Evolutionary conservation across 805 yeast genomes (phyloP).

Genomic region (Candida odintsovae): DNA sequence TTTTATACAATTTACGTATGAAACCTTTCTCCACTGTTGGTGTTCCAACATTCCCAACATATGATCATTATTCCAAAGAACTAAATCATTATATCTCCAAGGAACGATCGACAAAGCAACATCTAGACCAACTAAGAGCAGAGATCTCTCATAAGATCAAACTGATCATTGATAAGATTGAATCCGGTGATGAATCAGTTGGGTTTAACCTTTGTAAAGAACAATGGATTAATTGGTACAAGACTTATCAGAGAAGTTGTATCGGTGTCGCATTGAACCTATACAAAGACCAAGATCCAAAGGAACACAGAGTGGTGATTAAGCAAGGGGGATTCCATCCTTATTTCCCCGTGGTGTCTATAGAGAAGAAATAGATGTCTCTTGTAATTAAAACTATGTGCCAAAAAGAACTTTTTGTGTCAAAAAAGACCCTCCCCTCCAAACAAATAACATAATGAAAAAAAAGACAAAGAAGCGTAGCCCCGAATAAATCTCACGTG

Average conservation of each 20-base stretch:
- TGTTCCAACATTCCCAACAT: conserved; percentile 56
- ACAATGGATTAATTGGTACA: conserved; percentile 27
- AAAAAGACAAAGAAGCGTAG: too few relatives aligned
- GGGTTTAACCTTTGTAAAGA: conserved; percentile 22
- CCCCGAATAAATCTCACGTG: not conserved
- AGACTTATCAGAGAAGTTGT: conserved; percentile 25
- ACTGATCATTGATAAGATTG: conserved; percentile 12
- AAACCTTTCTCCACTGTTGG: conserved; percentile 80
- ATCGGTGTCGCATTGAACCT: conserved; percentile 20
- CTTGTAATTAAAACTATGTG: not conserved
- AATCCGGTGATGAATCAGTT: conserved; percentile 16
- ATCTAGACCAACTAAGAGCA: conserved; percentile 2
- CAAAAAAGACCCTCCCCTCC: too few relatives aligned
- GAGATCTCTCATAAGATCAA: conserved; percentile 7
- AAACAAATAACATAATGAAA: too few relatives aligned
- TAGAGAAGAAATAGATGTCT: conserved; percentile 7
- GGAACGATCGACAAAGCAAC: conserved; percentile 3
- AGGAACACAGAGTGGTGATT: conserved; percentile 19
- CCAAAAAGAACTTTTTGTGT: not conserved
- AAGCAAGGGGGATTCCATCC: conserved; percentile 34
- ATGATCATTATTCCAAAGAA: conserved; percentile 18
- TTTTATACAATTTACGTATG: conserved; percentile 54
- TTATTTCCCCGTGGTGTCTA: conserved; percentile 39
- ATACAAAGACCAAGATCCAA: conserved; percentile 3
- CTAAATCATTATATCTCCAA: conserved; percentile 13